These are phyloP conservation scores for Colletotrichum tanaceti DNA, from an alignment of 2,329 filamentous ascomycete genomes.

Conservation along the genomic window DNA sequence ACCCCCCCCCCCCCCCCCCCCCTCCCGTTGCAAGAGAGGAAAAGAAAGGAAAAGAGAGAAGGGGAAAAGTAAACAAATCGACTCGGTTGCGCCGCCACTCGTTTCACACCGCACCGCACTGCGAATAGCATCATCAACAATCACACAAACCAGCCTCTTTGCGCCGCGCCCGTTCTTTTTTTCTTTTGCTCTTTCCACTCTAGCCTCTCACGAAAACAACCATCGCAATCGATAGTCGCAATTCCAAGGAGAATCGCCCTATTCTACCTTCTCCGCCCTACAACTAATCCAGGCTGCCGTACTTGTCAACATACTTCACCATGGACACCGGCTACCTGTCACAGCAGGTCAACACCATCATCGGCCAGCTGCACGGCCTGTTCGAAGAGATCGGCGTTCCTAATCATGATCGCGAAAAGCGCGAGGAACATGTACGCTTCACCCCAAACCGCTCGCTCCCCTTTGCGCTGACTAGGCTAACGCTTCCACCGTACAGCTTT, in stretches of 20 bases:
- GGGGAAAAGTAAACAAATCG: conserved; percentile 35
- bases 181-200: conserved; percentile 8
- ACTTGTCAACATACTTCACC: conserved; percentile 31
- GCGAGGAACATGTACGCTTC: conserved; percentile 83
- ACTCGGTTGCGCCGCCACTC: not conserved
- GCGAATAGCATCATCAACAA: conserved; percentile 39
- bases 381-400: conserved; percentile 99
- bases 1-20: too few relatives aligned
- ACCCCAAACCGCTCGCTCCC: not conserved
- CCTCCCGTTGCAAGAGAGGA: not conserved
- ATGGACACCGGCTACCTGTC: conserved; percentile 95
- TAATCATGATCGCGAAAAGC: conserved; percentile 87
- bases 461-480: conserved; percentile 5
- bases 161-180: conserved; percentile 34
- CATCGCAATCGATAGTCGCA: not conserved
- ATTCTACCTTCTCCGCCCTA: not conserved
- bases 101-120: conserved; percentile 18
- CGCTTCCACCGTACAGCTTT: conserved; percentile 71
- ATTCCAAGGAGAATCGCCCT: not conserved
- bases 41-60: too few relatives aligned
- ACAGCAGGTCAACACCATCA: conserved; percentile 94
- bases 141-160: conserved; percentile 21
- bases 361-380: conserved; percentile 90
- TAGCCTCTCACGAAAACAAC: not conserved
- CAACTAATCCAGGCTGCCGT: not conserved